Percentiles rank a stretch among this genome's conserved stretches.
These are phyloP conservation scores for Halenospora varia DNA, from an alignment of 495 filamentous ascomycete genomes.

Conservation along the genomic window DNA sequence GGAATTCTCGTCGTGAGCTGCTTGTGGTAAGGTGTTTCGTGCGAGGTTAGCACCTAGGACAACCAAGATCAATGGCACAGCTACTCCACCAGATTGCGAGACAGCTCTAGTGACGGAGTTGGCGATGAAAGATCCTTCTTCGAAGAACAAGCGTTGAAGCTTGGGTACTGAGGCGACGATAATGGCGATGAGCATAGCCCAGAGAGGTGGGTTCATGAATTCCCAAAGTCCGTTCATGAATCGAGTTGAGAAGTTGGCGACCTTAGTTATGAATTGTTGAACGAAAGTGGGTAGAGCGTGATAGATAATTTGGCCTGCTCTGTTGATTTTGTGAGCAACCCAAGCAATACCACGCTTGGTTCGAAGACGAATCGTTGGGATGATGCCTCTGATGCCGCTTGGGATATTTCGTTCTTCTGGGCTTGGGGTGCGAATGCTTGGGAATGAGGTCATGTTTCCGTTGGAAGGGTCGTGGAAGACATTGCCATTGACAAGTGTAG, in stretches of 20 bases:
- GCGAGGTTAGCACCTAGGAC: constrained; percentile 92
- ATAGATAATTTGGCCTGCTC: constrained; percentile 1
- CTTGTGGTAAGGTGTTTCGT: constrained; percentile 60
- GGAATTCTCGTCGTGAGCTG: constrained; percentile 54
- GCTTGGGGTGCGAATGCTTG: constrained; percentile 21
- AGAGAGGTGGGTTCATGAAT: constrained; percentile 98
- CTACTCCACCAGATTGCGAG: constrained; percentile 79
- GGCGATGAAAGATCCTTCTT: constrained; percentile 81
- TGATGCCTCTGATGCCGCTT: constrained; percentile 19
- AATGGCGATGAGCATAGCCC: constrained; percentile 90
- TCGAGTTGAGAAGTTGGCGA: constrained; percentile 37
- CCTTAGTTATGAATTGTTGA: constrained; percentile 46
- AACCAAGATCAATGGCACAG: constrained; percentile 93
- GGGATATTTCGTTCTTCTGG: constrained; percentile 22
- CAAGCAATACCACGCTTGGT: constrained; percentile 4
- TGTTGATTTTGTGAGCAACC: constrained; percentile 8
- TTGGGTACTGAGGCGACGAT: constrained; percentile 85
- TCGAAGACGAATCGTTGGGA: constrained; percentile 11
- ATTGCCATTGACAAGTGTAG: constrained; percentile 31
- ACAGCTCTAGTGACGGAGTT: constrained; percentile 92
- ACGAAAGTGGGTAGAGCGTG: constrained; percentile 51
- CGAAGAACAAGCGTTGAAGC: constrained; percentile 82
- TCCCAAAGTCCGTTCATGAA: constrained; percentile 71
- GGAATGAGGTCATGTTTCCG: constrained; percentile 27
- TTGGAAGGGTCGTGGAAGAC: constrained; percentile 17